Evolutionary conservation across 139 green algal genomes (phyloP), one percentile per base, ranked within the genome.

Genomic region (Chlamydomonas incerta): DNA sequence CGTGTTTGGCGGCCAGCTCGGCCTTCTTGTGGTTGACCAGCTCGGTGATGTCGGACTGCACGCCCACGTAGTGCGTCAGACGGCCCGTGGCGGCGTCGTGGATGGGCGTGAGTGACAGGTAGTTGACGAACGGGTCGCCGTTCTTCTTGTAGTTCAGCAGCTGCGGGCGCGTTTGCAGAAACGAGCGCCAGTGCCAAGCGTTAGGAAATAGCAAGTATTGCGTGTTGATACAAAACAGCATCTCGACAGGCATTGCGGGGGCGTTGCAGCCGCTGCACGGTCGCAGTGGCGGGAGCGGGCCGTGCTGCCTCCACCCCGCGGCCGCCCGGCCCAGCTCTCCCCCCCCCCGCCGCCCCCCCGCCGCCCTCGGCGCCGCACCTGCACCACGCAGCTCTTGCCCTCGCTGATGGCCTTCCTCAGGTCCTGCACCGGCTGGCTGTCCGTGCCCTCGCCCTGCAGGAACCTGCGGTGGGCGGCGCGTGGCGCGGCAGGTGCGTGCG

Each of bases 31-130:
- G 85, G 41, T 85, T 86, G 4, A 97, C 87, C n/a, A 97, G 86
- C 86, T 98, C 95, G 0, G 92, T 97, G 55, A 98, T 94, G 88
- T 98, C 95, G 21, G 84, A 92, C 87, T 98, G 95, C 50, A 98
- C 93, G 9, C 95, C 95, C 63, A 98, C 95, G 85, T 95, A 98
- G 88, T 96, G 93, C 20, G 92, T 95, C 34, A 98, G 90, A 58
- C 57, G 74, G 85, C 41, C 83, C 24, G 47, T 72, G 9, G 21
- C 29, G 29, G 66, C 69, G 85, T 95, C 90, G 60, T 94, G 90
- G 34, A 97, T 94, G 67, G 94, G 95, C 46, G 94, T 97, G 58
- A 97, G 80, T 28, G 83, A 93, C 5, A 97, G 91, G 82, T 94
- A 94, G 86, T 97, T 97, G 72, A 96, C 87, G 80, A 97, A 97